Base-by-base conservation (phyloP, 1,139 yeast species). In the Torulaspora pretoriensis region DNA sequence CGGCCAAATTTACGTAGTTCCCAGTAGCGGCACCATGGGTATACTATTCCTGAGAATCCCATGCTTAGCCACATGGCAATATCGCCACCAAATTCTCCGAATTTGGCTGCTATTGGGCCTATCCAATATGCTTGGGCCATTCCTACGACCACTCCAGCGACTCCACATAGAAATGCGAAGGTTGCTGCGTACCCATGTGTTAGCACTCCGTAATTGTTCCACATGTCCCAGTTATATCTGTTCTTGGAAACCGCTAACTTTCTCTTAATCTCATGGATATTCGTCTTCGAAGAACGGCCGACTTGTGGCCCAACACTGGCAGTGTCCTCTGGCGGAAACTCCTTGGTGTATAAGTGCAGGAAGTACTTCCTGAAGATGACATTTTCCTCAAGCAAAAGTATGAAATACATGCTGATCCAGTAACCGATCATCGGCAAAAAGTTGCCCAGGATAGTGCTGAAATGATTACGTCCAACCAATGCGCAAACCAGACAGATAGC, bases 371-470 rank as follows among this genome's bases (percentile, higher is more conserved):
- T 75, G 68, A 88, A 88, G 16, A 88, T 74, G 5, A 75, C 46
- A 57, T 86, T 86, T 61, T 89, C 97, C 57, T 86, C 90, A 2
- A 86, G 51, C 37, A 88, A 66, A 42, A 88, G 67, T 23, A 79
- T 77, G 57, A 84, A 79, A 65, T 88, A 89, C 70, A 89, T 86
- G 43, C 92, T 80, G 43, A 86, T 77, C 97, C 97, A 89, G 68
- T 89, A 89, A 1, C 96, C 96, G 49, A 89, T 78, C 96, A 89
- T 88, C 8, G 97, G 96, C 55, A 89, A 71, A 69, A 89, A 89
- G 60, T 88, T 89, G n/a, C 89, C 80, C 59, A 89, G 70, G 50
- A 88, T 87, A 3, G 80, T 73, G 37, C 89, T 74, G 61, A 89
- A 84, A 56, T 81, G 79, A 63, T 84, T 71, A 57, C 87, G 75